Percentiles rank a stretch among this genome's conserved stretches.
These are phyloP conservation scores for Schoenoplectus tabernaemontani DNA, from an alignment of 202 grass and related monocot genomes.

Conservation along the genomic window DNA sequence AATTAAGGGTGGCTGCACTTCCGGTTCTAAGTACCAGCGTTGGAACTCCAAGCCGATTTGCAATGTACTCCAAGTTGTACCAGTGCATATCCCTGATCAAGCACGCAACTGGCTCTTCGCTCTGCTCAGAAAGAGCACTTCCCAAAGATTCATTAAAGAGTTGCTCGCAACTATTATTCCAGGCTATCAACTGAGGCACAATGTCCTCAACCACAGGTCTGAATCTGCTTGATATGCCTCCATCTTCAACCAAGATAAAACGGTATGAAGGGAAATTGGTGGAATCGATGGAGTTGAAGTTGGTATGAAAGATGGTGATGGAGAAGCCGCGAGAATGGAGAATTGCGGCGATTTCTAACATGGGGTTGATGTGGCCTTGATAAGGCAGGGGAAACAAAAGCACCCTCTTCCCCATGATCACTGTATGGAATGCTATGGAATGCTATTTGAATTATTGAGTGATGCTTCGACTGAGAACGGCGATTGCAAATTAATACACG, in stretches of 20 bases:
- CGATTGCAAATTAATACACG: too few relatives aligned
- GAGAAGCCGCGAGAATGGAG: slow-evolving; percentile 18
- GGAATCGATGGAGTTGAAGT: slow-evolving; percentile 7
- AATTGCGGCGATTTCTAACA: slow-evolving; percentile 27
- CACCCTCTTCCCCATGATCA: slow-evolving; percentile 10
- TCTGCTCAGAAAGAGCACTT: background rate
- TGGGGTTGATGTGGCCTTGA: slow-evolving; percentile 35
- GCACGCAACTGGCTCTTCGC: slow-evolving; percentile 2
- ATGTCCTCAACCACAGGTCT: background rate
- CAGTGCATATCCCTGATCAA: slow-evolving; percentile 29
- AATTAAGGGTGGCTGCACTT: slow-evolving; percentile 18
- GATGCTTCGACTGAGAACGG: too few relatives aligned
- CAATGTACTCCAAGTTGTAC: slow-evolving; percentile 17
- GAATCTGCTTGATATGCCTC: background rate
- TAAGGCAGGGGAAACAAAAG: slow-evolving; percentile 28
- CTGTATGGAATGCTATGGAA: too few relatives aligned
- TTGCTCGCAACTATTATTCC: slow-evolving; percentile 10
- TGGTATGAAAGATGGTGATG: slow-evolving; percentile 24
- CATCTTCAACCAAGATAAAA: slow-evolving; percentile 21
- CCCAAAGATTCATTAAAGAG: slow-evolving; percentile 22
- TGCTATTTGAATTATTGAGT: too few relatives aligned
- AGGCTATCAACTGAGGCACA: background rate
- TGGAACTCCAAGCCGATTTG: slow-evolving; percentile 26
- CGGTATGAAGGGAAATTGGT: slow-evolving; percentile 17
- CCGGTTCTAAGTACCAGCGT: slow-evolving; percentile 30